Evolutionary conservation across 768 basidiomycete genomes (phyloP).

Genomic region (Amanita exitialis): DNA sequence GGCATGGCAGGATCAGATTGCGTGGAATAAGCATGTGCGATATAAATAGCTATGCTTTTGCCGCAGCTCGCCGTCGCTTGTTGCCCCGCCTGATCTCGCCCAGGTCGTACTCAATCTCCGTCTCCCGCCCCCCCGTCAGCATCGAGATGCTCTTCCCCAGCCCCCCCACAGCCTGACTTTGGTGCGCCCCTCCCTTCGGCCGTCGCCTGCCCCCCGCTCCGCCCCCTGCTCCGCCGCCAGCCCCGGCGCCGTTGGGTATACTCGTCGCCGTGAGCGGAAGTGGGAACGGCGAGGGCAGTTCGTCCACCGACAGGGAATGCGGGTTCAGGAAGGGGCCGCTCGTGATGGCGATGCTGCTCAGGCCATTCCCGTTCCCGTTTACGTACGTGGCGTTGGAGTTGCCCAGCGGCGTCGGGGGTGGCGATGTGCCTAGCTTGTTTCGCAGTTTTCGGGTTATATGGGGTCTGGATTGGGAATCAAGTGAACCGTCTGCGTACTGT

Average conservation of each 20-base stretch:
- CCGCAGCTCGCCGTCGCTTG: slow-evolving; percentile 41
- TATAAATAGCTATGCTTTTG: background rate
- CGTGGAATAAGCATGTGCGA: no score
- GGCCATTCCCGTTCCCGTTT: slow-evolving; percentile 19
- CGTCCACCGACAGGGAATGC: slow-evolving; percentile 78
- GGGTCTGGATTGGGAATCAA: slow-evolving; percentile 69
- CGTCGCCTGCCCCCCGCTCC: slow-evolving; percentile 33
- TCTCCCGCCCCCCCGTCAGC: slow-evolving; percentile 50
- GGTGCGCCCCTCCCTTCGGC: slow-evolving; percentile 45
- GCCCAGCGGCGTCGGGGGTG: slow-evolving; percentile 63
- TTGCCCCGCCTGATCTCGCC: slow-evolving; percentile 71
- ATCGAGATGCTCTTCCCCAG: slow-evolving; percentile 63
- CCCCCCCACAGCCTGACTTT: slow-evolving; percentile 50
- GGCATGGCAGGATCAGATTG: no score
- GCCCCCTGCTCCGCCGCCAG: slow-evolving; percentile 18
- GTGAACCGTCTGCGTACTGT: slow-evolving; percentile 45
- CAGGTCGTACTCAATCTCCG: slow-evolving; percentile 66
- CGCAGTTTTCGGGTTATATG: slow-evolving; percentile 80
- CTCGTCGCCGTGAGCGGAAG: slow-evolving; percentile 54
- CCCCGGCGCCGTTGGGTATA: slow-evolving; percentile 20
- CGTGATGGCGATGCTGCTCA: slow-evolving; percentile 34
- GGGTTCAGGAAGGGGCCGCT: slow-evolving; percentile 68
- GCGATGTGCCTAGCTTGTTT: slow-evolving; percentile 71
- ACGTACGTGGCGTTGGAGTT: slow-evolving; percentile 12
- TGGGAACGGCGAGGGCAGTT: slow-evolving; percentile 80